phyloP scores from a whole-genome alignment of 169 alveolate species.

The Theileria orientalis region DNA sequence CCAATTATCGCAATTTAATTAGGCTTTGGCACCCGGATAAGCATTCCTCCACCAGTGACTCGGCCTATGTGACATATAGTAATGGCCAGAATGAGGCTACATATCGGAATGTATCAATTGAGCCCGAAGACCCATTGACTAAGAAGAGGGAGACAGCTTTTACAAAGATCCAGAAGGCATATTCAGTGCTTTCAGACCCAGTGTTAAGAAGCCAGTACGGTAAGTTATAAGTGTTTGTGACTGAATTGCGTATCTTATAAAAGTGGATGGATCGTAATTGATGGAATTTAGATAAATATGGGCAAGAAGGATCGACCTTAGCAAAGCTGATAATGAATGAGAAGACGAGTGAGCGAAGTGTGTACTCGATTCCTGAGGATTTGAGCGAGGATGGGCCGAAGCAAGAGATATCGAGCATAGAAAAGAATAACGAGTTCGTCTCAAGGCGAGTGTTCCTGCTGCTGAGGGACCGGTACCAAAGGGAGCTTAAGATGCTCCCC shows the following conservation, averaged over 20 bases:
- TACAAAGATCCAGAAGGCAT: slow-evolving; percentile 62
- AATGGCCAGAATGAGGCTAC: neutral
- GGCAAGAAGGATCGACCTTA: slow-evolving; percentile 47
- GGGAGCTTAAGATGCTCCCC: slow-evolving; percentile 33
- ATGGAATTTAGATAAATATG: slow-evolving; percentile 41
- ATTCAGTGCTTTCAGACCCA: slow-evolving; percentile 65
- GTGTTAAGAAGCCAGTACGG: slow-evolving; percentile 43
- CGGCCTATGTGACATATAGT: neutral
- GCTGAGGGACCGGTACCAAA: slow-evolving; percentile 33
- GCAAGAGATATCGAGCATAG: slow-evolving; percentile 11
- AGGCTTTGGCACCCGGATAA: slow-evolving; percentile 69
- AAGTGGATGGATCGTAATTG: neutral
- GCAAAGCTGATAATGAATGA: slow-evolving; percentile 31
- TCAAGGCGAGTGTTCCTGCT: slow-evolving; percentile 32
- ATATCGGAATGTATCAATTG: neutral
- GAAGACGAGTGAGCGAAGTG: neutral
- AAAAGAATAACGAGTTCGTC: slow-evolving; percentile 12
- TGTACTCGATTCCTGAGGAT: slow-evolving; percentile 6
- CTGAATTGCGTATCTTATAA: neutral
- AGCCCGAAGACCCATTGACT: neutral
- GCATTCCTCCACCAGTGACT: neutral
- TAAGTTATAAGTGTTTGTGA: neutral
- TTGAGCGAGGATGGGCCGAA: neutral
- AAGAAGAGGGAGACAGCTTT: slow-evolving; percentile 44
- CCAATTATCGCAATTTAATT: slow-evolving; percentile 56